Evolutionary conservation across 2,329 filamentous ascomycete genomes (phyloP).

Genomic region (Fusarium sp.): DNA sequence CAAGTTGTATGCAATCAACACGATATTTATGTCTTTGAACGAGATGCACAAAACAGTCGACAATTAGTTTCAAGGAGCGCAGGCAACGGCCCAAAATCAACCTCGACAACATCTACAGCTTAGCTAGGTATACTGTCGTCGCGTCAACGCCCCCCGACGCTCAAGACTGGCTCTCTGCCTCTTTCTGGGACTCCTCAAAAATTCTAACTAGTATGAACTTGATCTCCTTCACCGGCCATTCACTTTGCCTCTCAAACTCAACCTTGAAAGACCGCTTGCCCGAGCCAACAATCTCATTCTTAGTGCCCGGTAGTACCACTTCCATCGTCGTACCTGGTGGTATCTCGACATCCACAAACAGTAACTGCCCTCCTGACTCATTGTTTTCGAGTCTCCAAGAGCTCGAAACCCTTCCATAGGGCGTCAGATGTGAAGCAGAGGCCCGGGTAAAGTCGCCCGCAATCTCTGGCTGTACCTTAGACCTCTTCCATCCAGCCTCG

Average conservation of each 20-base stretch:
- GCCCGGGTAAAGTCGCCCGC: slow-evolving; percentile 38
- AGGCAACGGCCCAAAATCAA: too few species aligned
- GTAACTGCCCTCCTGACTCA: not conserved
- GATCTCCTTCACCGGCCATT: slow-evolving; percentile 28
- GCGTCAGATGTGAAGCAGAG: slow-evolving; percentile 34
- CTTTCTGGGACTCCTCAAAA: not conserved
- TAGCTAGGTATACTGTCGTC: too few species aligned
- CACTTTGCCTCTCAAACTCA: not conserved
- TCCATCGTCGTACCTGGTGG: slow-evolving; percentile 39
- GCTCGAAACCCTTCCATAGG: slow-evolving; percentile 37
- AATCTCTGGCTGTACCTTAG: slow-evolving; percentile 29
- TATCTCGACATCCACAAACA: slow-evolving; percentile 30
- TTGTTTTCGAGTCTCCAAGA: slow-evolving; percentile 38
- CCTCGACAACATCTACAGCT: too few species aligned
- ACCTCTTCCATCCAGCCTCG: slow-evolving; percentile 44
- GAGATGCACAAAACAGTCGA: too few species aligned
- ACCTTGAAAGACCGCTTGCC: slow-evolving; percentile 33
- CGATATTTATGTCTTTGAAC: too few species aligned
- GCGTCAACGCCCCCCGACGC: too few species aligned
- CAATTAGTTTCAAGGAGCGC: too few species aligned
- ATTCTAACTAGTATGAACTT: slow-evolving; percentile 16
- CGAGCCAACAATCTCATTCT: slow-evolving; percentile 29
- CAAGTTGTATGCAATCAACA: too few species aligned
- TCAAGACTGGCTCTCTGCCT: not conserved
- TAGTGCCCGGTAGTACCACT: slow-evolving; percentile 28